A percentile compares a stretch with the other conserved stretches of the same genome.
phyloP scores from a whole-genome alignment of 1,139 yeast genomes.

The Magnusiomyces ingens region DNA sequence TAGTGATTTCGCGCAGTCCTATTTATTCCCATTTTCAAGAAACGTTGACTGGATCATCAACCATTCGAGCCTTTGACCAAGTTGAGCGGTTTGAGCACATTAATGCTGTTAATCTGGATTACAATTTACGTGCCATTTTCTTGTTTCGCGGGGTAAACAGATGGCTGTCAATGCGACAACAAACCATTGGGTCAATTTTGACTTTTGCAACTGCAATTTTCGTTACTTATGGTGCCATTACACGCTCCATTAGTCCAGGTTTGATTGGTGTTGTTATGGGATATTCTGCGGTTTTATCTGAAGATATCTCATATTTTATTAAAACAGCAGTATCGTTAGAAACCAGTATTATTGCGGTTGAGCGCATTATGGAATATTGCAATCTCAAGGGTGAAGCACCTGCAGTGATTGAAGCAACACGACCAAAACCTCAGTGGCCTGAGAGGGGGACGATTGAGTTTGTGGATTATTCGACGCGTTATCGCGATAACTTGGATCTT shows the following conservation, averaged over 20 bases:
- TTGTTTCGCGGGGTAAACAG: slow-evolving; percentile 54
- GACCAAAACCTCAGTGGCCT: slow-evolving; percentile 56
- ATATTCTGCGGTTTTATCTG: slow-evolving; percentile 60
- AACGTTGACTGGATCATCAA: slow-evolving; percentile 60
- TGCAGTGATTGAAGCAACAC: slow-evolving; percentile 31
- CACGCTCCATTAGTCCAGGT: slow-evolving; percentile 52
- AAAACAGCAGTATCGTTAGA: slow-evolving; percentile 67
- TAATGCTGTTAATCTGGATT: slow-evolving; percentile 55
- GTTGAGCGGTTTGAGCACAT: slow-evolving; percentile 46
- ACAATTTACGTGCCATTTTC: slow-evolving; percentile 53
- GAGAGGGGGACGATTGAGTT: slow-evolving; percentile 49
- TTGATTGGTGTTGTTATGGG: slow-evolving; percentile 69
- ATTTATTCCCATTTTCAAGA: slow-evolving; percentile 79
- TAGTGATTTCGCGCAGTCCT: slow-evolving; percentile 68
- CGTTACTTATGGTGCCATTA: slow-evolving; percentile 46
- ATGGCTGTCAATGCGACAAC: slow-evolving; percentile 68
- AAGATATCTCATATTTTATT: slow-evolving; percentile 53
- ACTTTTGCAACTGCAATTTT: slow-evolving; percentile 51
- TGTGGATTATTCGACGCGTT: slow-evolving; percentile 55
- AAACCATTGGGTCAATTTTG: slow-evolving; percentile 59
- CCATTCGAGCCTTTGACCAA: slow-evolving; percentile 55
- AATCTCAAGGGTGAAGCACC: slow-evolving; percentile 56
- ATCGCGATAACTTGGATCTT: slow-evolving; percentile 48
- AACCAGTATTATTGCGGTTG: slow-evolving; percentile 68
- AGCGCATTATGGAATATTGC: slow-evolving; percentile 66